phyloP scores from a whole-genome alignment of 257 asterid genomes.

The Eustoma russellianum region DNA sequence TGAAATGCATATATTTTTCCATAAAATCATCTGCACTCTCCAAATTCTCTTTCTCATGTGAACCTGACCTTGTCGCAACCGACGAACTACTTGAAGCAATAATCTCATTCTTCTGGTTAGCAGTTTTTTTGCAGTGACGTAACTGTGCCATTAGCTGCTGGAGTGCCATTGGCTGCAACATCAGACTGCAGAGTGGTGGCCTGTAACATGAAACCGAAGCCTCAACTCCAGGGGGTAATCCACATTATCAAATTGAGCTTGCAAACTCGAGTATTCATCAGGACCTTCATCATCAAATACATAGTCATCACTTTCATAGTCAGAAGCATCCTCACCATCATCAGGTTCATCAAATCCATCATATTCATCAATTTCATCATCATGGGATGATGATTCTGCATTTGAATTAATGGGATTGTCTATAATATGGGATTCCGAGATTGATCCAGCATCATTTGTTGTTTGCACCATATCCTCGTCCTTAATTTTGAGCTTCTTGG shows the following conservation, averaged over 20 bases:
- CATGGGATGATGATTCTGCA: conserved; percentile 28
- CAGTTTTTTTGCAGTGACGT: no score
- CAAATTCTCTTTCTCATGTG: conserved; percentile 22
- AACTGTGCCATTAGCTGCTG: neutral
- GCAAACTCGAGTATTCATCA: conserved; percentile 29
- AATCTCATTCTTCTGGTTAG: conserved; percentile 1
- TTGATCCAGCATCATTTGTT: conserved; percentile 19
- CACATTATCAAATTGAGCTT: conserved; percentile 48
- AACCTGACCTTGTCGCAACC: conserved; percentile 12
- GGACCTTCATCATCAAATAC: conserved; percentile 16
- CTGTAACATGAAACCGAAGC: conserved; percentile 38
- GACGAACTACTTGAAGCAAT: conserved; percentile 8
- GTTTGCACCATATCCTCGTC: conserved; percentile 14
- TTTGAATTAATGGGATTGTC: conserved; percentile 23
- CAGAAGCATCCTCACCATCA: conserved; percentile 14
- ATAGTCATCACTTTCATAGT: conserved; percentile 16
- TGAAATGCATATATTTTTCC: conserved; percentile 24
- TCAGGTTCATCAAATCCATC: conserved; percentile 13
- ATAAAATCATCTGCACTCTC: conserved; percentile 21
- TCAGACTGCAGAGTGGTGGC: conserved; percentile 7
- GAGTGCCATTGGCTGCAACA: conserved; percentile 6
- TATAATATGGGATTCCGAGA: conserved; percentile 22
- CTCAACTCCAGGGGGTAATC: conserved; percentile 73
- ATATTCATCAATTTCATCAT: conserved; percentile 25
- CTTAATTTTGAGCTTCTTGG: no score